Percentiles rank a stretch among this genome's conserved stretches.
phyloP scores from a whole-genome alignment of 805 yeast species.

The Brettanomyces custersianus region DNA sequence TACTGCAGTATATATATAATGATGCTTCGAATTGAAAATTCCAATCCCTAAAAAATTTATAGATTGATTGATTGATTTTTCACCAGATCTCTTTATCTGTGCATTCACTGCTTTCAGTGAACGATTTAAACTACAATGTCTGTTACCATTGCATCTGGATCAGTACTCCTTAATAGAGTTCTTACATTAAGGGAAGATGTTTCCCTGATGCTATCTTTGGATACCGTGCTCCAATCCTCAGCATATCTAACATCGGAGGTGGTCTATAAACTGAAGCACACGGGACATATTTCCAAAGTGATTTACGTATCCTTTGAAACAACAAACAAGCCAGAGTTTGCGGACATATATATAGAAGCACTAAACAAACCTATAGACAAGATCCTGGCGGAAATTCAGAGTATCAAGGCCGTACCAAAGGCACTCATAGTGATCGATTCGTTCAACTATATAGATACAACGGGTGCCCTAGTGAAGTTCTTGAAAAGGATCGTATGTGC shows the following conservation, averaged over 20 bases:
- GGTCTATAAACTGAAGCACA: slow-evolving; percentile 26
- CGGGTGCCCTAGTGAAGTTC: slow-evolving; percentile 32
- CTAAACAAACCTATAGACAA: slow-evolving; percentile 9
- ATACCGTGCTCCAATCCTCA: slow-evolving; percentile 65
- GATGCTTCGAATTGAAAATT: too few species aligned
- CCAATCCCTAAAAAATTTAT: too few species aligned
- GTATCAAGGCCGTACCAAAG: slow-evolving; percentile 2
- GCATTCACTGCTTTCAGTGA: neutral
- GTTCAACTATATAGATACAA: slow-evolving; percentile 43
- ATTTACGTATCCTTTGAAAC: slow-evolving; percentile 67
- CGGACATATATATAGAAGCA: slow-evolving; percentile 41
- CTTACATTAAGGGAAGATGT: slow-evolving; percentile 63
- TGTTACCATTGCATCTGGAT: slow-evolving; percentile 22
- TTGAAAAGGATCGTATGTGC: slow-evolving; percentile 30
- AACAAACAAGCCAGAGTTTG: slow-evolving; percentile 38
- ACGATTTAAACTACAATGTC: slow-evolving; percentile 12
- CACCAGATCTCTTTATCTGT: neutral
- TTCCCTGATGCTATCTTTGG: slow-evolving; percentile 64
- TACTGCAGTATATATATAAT: too few species aligned
- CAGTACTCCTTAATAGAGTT: slow-evolving; percentile 60
- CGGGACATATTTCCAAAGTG: slow-evolving; percentile 23
- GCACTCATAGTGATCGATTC: slow-evolving; percentile 53
- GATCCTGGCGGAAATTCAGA: slow-evolving; percentile 7
- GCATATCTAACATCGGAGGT: slow-evolving; percentile 49
- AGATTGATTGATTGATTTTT: too few species aligned